Base-by-base conservation (phyloP, 1,139 yeast genomes). In the Wickerhamomyces sp. region DNA sequence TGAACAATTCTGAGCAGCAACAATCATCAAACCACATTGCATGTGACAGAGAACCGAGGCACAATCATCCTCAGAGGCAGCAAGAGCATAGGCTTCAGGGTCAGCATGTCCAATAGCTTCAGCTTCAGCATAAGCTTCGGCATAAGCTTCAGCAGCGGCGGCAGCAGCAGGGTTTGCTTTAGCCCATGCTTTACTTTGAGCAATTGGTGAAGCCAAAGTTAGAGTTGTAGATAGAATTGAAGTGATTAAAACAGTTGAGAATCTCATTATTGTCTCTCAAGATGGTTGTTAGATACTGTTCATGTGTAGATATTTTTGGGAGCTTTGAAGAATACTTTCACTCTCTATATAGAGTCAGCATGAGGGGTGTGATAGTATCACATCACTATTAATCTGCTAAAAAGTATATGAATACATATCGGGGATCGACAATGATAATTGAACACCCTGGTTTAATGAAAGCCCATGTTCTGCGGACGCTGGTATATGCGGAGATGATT, bases 1-100 rank as follows among this genome's bases (percentile, higher is more conserved):
- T 3, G 45, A 39, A 28, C 45, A 41, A 2, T 14, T 19, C 11
- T 23, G 23, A 31, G 36, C 45, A 14, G 36, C 39, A 23, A 38
- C 23, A 18, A 41, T 40, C 37, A 41, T 26, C 16, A 33, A 15
- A 25, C 44, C 44, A 40, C 44, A 40, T 7, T 31, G 5, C 17
- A 28, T 29, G 25, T 42, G 46, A 38, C 45, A 43, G 2, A 36
- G 19, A 14, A 32, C 19, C 16, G 36, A 11, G 13, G 47, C 47
- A 41, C 47, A 43, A 28, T 41, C 45, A 30, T 43, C 47, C 11
- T 31, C 42, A 15, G 40, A 35, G 18, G 46, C 46, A 27, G 46
- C 45, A 13, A 33, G 21, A 26, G 46, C 46, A 27, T 37, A 42
- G 11, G 46, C 46, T 28, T 39, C 44, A 23, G 45, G 45, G 26